phyloP scores from a whole-genome alignment of 2,329 filamentous ascomycete genomes.

The Dactylellina drechsleri region DNA sequence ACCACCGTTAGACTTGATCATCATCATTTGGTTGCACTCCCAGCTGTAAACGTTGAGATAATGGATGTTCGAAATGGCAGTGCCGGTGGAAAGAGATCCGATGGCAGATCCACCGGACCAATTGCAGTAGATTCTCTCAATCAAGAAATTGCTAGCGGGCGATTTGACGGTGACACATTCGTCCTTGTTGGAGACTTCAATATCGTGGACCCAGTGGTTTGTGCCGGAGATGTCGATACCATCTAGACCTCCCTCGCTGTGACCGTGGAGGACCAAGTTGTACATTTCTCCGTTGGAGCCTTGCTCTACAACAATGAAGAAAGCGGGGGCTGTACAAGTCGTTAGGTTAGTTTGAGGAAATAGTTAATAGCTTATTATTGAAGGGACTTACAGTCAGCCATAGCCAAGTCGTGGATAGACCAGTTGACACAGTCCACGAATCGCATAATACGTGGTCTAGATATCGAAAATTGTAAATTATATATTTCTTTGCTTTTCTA shows the following conservation, averaged over 20 bases:
- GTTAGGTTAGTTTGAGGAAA: background rate
- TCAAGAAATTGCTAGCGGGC: constrained; percentile 56
- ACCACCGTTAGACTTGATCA: constrained; percentile 54
- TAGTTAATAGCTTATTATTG: background rate
- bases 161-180: constrained; percentile 56
- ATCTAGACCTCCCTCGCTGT: constrained; percentile 55
- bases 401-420: constrained; percentile 53
- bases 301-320: constrained; percentile 54
- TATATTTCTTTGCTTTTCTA: background rate
- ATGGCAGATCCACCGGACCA: constrained; percentile 55
- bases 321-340: constrained; percentile 42
- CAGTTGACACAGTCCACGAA: constrained; percentile 52
- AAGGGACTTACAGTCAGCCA: constrained; percentile 17
- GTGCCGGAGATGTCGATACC: constrained; percentile 54
- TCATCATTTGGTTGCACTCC: constrained; percentile 55
- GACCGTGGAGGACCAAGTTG: constrained; percentile 55
- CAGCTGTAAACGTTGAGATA: constrained; percentile 56
- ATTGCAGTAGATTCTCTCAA: constrained; percentile 57
- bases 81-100: constrained; percentile 49
- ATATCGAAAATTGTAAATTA: background rate
- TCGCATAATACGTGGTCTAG: constrained; percentile 7
- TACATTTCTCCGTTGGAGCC: constrained; percentile 54
- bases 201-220: constrained; percentile 56
- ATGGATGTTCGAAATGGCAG: constrained; percentile 53
- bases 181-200: constrained; percentile 57